Evolutionary conservation across 495 filamentous ascomycete genomes (phyloP).

Genomic region (Penicillium cosmopolitanum): DNA sequence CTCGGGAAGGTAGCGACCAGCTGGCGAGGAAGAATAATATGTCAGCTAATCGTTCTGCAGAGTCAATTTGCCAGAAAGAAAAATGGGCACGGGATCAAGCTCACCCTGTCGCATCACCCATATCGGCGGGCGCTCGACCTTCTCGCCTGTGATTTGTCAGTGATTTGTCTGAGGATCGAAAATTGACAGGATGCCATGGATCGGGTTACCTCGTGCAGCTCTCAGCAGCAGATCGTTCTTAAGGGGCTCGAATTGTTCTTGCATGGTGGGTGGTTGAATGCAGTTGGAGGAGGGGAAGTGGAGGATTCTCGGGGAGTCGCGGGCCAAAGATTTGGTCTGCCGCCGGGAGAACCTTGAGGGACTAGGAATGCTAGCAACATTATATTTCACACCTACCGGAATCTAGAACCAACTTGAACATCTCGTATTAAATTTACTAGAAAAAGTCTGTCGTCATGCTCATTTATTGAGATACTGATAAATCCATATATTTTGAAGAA

Average conservation of each 20-base stretch:
- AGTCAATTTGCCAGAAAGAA: not conserved
- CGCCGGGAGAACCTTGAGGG: constrained; percentile 16
- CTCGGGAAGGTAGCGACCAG: constrained; percentile 95
- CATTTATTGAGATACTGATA: too few relatives aligned
- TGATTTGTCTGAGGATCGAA: constrained; percentile 6
- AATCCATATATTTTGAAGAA: too few relatives aligned
- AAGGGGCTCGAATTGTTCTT: constrained; percentile 71
- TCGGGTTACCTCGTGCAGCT: constrained; percentile 74
- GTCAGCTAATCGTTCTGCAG: constrained; percentile 9
- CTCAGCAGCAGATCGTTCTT: constrained; percentile 90
- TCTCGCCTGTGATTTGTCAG: constrained; percentile 66
- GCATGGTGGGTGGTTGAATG: constrained; percentile 52
- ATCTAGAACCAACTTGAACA: not conserved
- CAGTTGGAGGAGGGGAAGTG: constrained; percentile 35
- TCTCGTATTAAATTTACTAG: too few relatives aligned
- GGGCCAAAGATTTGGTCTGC: constrained; percentile 18
- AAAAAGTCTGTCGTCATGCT: too few relatives aligned
- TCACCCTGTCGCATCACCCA: constrained; percentile 99
- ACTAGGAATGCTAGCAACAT: not conserved
- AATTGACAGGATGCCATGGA: not conserved
- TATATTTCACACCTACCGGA: not conserved
- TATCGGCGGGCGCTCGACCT: constrained; percentile 87
- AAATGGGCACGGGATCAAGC: constrained; percentile 8
- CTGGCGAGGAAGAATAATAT: constrained; percentile 45
- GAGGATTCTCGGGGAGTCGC: constrained; percentile 24